A percentile compares a stretch with the other conserved stretches of the same genome.
Evolutionary conservation across 2,329 filamentous ascomycete species (phyloP).

Genomic region (Epichloe sibirici): DNA sequence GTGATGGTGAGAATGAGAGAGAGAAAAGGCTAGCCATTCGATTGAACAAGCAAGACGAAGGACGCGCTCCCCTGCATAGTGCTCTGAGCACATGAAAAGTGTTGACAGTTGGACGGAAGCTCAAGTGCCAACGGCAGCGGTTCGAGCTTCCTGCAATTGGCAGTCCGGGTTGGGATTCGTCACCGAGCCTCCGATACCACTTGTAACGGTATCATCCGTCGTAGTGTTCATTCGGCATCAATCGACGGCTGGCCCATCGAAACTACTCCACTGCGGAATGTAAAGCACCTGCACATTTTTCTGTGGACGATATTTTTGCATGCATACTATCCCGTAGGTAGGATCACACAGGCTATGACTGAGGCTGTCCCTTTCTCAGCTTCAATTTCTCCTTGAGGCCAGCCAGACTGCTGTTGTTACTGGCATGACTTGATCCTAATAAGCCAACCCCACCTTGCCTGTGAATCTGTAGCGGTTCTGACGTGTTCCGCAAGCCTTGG

Average conservation of each 20-base stretch:
- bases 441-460: neutral
- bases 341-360: neutral
- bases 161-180: neutral
- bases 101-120: too few species aligned
- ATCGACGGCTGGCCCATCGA: neutral
- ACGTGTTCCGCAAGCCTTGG: neutral
- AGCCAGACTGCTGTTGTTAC: neutral
- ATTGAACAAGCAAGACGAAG: too few species aligned
- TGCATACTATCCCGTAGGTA: neutral
- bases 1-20: too few species aligned
- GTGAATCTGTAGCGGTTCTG: neutral
- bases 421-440: neutral
- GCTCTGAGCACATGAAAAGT: too few species aligned
- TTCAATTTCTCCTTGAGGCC: neutral
- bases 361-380: neutral
- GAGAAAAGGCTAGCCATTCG: too few species aligned
- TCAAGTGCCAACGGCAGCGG: neutral
- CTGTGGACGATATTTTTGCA: neutral
- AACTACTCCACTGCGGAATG: neutral
- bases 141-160: neutral
- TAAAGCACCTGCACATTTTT: neutral
- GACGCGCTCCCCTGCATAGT: too few species aligned
- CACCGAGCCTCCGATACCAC: neutral
- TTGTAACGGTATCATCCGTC: neutral
- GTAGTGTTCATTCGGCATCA: neutral